Conservation (phyloP, 2,329 filamentous ascomycete species). For the Pseudomassariella vexata region DNA sequence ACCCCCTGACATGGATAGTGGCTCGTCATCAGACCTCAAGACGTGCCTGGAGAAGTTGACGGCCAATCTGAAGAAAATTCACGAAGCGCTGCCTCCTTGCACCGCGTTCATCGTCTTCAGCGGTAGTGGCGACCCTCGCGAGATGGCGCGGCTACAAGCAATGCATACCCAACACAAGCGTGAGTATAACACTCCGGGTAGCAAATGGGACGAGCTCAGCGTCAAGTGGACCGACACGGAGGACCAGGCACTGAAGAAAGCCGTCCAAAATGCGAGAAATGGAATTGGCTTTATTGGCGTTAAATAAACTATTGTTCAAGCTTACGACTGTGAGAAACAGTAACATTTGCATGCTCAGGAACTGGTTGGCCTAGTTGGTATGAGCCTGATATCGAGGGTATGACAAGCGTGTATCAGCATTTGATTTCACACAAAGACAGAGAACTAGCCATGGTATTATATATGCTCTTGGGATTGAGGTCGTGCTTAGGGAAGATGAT, state of each 20-base stretch:
- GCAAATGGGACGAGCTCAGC: constrained; percentile 61
- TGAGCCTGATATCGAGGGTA: too few relatives aligned
- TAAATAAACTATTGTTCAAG: constrained; percentile 38
- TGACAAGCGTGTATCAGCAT: too few relatives aligned
- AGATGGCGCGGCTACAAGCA: constrained; percentile 57
- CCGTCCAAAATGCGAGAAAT: constrained; percentile 50
- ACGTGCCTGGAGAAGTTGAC: constrained; percentile 39
- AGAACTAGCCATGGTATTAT: too few relatives aligned
- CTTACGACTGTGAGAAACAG: neutral
- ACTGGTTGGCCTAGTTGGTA: too few relatives aligned
- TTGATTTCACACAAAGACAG: too few relatives aligned
- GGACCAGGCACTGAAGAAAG: constrained; percentile 55
- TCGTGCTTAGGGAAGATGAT: too few relatives aligned
- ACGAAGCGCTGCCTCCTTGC: constrained; percentile 56
- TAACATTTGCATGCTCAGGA: neutral
- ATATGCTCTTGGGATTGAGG: too few relatives aligned
- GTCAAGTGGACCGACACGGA: constrained; percentile 65
- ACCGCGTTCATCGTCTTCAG: constrained; percentile 61
- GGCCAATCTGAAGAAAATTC: constrained; percentile 46
- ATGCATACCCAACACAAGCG: constrained; percentile 55
- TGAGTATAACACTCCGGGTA: constrained; percentile 58
- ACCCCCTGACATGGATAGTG: constrained; percentile 20
- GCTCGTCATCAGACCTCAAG: constrained; percentile 30
- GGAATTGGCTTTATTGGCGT: constrained; percentile 61
- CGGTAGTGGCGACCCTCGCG: constrained; percentile 62